A percentile compares a stretch with the other conserved stretches of the same genome.
Conservation (phyloP, 1,284 basidiomycete genomes). For the Sphaerobolus stellatus region DNA sequence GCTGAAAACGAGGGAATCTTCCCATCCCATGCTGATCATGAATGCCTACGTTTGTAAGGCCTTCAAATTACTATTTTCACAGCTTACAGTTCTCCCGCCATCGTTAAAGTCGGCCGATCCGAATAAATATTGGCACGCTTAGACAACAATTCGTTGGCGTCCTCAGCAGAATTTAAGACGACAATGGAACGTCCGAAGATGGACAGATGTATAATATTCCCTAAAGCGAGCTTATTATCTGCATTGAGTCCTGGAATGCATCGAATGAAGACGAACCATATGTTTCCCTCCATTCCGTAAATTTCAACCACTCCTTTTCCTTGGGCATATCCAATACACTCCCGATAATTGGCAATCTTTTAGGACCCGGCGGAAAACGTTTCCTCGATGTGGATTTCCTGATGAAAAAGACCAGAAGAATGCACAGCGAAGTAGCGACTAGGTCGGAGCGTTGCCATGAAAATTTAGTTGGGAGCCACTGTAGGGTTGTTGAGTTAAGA, state of each 20-base stretch:
- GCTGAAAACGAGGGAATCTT: not conserved
- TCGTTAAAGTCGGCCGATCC: slow-evolving; percentile 46
- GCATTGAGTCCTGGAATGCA: no score
- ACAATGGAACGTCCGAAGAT: slow-evolving; percentile 36
- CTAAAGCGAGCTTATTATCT: slow-evolving; percentile 13
- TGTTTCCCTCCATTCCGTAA: not conserved
- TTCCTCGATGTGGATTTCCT: not conserved
- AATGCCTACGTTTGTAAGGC: not conserved
- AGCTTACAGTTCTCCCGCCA: slow-evolving; percentile 55
- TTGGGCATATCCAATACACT: not conserved
- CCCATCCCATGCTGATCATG: not conserved
- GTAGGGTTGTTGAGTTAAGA: no score
- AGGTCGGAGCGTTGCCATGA: no score
- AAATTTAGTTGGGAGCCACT: no score
- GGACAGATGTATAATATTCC: slow-evolving; percentile 32
- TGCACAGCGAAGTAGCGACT: no score
- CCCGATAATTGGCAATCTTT: not conserved
- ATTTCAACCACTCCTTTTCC: not conserved
- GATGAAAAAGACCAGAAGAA: not conserved
- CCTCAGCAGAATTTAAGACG: slow-evolving; percentile 31
- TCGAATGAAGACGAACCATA: not conserved
- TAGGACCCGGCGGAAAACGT: not conserved
- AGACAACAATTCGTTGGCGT: slow-evolving; percentile 34
- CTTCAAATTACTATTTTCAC: not conserved
- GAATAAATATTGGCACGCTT: slow-evolving; percentile 32